Base-by-base conservation (phyloP, 2,329 filamentous ascomycete species). In the Aspergillus quadricinctus region DNA sequence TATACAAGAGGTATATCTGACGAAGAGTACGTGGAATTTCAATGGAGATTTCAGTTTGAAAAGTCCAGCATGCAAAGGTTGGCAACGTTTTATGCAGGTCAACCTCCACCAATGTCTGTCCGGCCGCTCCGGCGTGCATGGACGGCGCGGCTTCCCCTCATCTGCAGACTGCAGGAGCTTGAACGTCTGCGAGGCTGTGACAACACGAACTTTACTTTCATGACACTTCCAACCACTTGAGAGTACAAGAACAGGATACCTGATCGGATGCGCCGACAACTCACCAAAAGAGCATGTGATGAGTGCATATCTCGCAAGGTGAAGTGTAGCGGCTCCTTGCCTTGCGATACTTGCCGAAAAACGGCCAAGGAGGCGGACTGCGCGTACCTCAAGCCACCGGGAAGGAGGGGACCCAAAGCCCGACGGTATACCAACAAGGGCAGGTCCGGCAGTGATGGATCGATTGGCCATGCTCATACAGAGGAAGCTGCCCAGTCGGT, bases 261-360 rank as follows among this genome's bases (percentile, higher is more conserved):
- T 52, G 23, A 46, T 27, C 35, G 41, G 31, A 59, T 59, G 57
- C 59, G 57, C 52, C 55, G 46, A n/a, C 49, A 48, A 52, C 52
- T 63, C 40, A 63, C 62, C 23, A 70, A 69, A 64, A 59, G 65
- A 57, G 67, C 68, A 45, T 70, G 67, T 48, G 68, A 71, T 58
- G 56, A 50, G 27, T 71, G 66, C 27, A 71, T 70, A 41, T 60
- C 61, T 41, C 65, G 69, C 35, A 70, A 71, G 60, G 62, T 71
- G 11, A 69, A 66, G 50, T 70, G 65, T 55, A 65, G 59, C 49
- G 67, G 67, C 25, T 55, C 65, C 37, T 67, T 57, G 61, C 67
- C 67, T 23, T 71, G 69, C 54, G 57, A 64, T 49, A 67, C 66
- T 17, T 70, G 68, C 48, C 57, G 58, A 14, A 48, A 59, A 28